phyloP scores from a whole-genome alignment of 306 rosid genomes.

The Macrotyloma uniflorum region DNA sequence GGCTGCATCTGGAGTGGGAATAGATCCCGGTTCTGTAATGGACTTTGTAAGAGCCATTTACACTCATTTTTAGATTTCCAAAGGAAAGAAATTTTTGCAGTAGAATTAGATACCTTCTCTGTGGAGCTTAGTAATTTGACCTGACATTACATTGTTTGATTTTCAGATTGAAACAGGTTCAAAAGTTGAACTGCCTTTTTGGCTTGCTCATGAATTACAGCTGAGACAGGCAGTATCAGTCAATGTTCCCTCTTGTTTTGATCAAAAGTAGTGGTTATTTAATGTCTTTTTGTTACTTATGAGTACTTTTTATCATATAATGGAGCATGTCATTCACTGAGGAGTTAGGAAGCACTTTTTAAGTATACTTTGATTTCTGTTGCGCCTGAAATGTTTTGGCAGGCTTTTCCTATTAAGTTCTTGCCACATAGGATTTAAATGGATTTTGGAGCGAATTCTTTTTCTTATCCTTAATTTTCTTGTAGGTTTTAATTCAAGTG shows the following conservation, averaged over 20 bases:
- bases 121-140: slow-evolving; percentile 31
- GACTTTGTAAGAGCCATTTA: slow-evolving; percentile 62
- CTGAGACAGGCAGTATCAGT: slow-evolving; percentile 70
- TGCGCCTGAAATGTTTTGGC: neutral
- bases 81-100: slow-evolving; percentile 29
- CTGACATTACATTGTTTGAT: slow-evolving; percentile 41
- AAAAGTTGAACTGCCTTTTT: slow-evolving; percentile 87
- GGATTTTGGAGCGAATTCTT: slow-evolving; percentile 14
- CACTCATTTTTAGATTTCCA: slow-evolving; percentile 5
- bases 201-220: slow-evolving; percentile 92
- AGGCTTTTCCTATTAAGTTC: neutral
- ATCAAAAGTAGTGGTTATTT: slow-evolving; percentile 65
- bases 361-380: slow-evolving; percentile 1
- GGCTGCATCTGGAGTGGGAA: slow-evolving; percentile 81
- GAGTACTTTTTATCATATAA: slow-evolving; percentile 10
- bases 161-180: slow-evolving; percentile 90
- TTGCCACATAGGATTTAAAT: neutral
- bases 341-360: slow-evolving; percentile 25
- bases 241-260: slow-evolving; percentile 75
- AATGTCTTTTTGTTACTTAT: neutral
- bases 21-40: slow-evolving; percentile 83
- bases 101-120: slow-evolving; percentile 13
- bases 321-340: slow-evolving; percentile 9
- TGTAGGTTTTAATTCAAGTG: slow-evolving; percentile 24
- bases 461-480: slow-evolving; percentile 3